phyloP scores from a whole-genome alignment of 805 yeast genomes.

The Wickerhamiella sorbophila region DNA sequence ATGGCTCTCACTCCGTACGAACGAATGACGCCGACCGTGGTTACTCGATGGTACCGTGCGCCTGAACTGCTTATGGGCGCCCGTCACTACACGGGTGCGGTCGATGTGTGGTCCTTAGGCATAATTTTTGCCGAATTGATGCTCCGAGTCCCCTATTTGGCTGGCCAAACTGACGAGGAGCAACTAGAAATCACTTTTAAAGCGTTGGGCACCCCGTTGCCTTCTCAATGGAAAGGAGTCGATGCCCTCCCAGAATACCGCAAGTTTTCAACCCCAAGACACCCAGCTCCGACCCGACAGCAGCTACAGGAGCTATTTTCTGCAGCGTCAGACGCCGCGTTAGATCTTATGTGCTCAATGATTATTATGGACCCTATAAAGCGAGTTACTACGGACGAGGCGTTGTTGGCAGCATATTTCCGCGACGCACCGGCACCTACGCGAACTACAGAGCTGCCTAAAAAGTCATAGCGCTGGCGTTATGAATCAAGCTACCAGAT shows the following conservation, averaged over 20 bases:
- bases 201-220: conserved; percentile 94
- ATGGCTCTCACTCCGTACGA: conserved; percentile 49
- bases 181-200: conserved; percentile 88
- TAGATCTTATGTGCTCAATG: conserved; percentile 60
- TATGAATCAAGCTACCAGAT: conserved; percentile 13
- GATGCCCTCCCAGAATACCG: conserved; percentile 59
- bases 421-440: conserved; percentile 64
- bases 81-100: conserved; percentile 71
- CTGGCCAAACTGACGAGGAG: conserved; percentile 81
- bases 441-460: conserved; percentile 47
- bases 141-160: conserved; percentile 88
- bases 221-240: conserved; percentile 81
- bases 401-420: conserved; percentile 55
- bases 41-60: conserved; percentile 95
- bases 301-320: conserved; percentile 73
- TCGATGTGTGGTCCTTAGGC: conserved; percentile 96
- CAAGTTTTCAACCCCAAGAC: conserved; percentile 28
- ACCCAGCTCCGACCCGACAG: conserved; percentile 69
- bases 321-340: conserved; percentile 79
- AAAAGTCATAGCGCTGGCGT: conserved; percentile 12
- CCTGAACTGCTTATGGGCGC: conserved; percentile 89
- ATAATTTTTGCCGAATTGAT: conserved; percentile 90
- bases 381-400: conserved; percentile 50
- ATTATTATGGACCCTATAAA: conserved; percentile 64
- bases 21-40: conserved; percentile 80